Evolutionary conservation across 1,284 basidiomycete genomes (phyloP), one percentile per base, ranked within the genome.

Genomic region (Cutaneotrichosporon mucoides): DNA sequence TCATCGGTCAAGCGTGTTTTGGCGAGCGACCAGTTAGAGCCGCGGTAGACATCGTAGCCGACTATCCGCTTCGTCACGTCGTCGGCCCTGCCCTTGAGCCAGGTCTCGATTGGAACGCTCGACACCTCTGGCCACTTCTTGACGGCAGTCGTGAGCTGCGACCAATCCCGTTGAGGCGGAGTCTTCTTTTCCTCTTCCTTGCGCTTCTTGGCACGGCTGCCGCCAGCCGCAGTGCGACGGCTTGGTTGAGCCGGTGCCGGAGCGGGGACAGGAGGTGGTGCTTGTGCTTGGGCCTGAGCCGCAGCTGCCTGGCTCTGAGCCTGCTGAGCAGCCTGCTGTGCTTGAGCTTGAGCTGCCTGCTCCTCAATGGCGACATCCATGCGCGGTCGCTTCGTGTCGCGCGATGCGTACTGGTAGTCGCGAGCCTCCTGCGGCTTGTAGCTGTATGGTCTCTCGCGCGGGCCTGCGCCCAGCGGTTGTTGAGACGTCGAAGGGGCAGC

Each of bases 351-450:
- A 13, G 37, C 37, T 15, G 36, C 37, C 12, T 60, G 61, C 34
- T 77, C 75, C 53, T 77, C 74, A 11, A 74, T 68, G 0, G 73
- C 73, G 6, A 70, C 62, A 44, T 77, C 75, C 71, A 74, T 73
- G 10, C 74, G 63, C 5, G 73, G 67, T 41, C 75, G 66, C 59
- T 73, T 74, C 36, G 67, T 66, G 37, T 61, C 63, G 9, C 72
- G 61, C 2, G 72, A 70, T 2, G 65, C 66, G 54, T 76, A 74
- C 35, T 64, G 61, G 50, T 71, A 75, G 15, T 74, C 71, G 15
- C 66, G 55, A 36, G 55, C 56, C 37, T 35, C 42, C 15, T 53
- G 40, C 13, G 51, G 51, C 66, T 68, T 38, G 63, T 59, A 56
- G 69, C 66, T 64, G 63, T 72, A 73, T 1, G 73, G 72, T n/a